Evolutionary conservation across 768 basidiomycete species (phyloP), one percentile per base, ranked within the genome.

Genomic region (Suillus subalutaceus): DNA sequence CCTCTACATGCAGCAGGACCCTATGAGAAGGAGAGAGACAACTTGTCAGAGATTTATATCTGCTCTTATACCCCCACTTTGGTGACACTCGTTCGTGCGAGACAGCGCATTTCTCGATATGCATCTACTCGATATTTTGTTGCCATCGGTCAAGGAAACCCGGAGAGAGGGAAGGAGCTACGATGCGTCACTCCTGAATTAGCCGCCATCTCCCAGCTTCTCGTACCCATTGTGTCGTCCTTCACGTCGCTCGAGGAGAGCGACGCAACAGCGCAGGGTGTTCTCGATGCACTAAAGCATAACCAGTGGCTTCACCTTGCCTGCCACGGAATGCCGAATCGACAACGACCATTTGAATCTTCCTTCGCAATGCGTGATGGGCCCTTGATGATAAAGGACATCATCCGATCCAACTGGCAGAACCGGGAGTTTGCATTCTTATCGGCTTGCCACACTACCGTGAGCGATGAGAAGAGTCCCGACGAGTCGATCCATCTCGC

Each of bases 1-100:
- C 78, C 77, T 1, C 64, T 78, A 41, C 78, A 78, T 43, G 77
- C 73, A 1, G 74, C 77, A 1, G 78, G 78, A 1, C 68, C 73
- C 2, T 77, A 74, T 50, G 70, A 70, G 57, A 66, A 60, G 38
- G 60, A 65, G 12, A 59, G 30, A 0, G 32, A 38, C 10, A 68
- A 67, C 61, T 56, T 70, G 62, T 10, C 69, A 3, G 62, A 69
- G 50, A 48, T 75, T 16, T 71, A 74, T 50, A 41, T 79, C 38
- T 79, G 77, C 7, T 79, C 78, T 18, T 79, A 79, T 57, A 78
- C 37, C 37, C 37, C 37, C 9, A 37, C 37, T 8, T 37, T 37
- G 37, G 37, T 8, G 9, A 37, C 37, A 9, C 69, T 79, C 18
- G 65, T 74, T 35, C 69, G 71, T 6, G 69, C 73, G 10, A 71